Evolutionary conservation across 2,329 filamentous ascomycete genomes (phyloP).

Genomic region (Neurospora sp.): DNA sequence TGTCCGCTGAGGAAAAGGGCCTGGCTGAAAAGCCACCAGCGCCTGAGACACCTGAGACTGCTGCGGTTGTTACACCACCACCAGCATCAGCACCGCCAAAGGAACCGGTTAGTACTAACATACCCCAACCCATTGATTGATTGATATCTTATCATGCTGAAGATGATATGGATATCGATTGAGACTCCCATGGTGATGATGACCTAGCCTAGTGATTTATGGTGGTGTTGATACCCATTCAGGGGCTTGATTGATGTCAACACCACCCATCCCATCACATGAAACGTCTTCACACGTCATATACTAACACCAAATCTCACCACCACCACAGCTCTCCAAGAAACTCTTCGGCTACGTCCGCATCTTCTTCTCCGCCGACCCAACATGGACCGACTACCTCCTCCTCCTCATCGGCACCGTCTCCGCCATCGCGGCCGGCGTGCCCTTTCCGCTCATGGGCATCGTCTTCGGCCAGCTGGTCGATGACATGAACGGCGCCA

Average conservation of each 20-base stretch:
- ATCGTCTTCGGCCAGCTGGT: conserved; percentile 46
- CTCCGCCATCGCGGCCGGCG: conserved; percentile 37
- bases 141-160: neutral
- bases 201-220: neutral
- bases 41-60: neutral
- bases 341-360: conserved; percentile 18
- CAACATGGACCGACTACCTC: conserved; percentile 21
- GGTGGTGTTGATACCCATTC: neutral
- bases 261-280: neutral
- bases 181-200: neutral
- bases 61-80: neutral
- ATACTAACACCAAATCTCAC: neutral
- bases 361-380: conserved; percentile 20
- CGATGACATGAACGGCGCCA: conserved; percentile 38
- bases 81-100: neutral
- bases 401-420: conserved; percentile 29
- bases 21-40: neutral
- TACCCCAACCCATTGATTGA: neutral
- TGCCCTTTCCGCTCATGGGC: conserved; percentile 44
- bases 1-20: neutral
- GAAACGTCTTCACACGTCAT: too few species aligned
- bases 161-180: neutral
- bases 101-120: neutral
- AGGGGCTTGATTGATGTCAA: neutral
- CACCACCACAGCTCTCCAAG: conserved; percentile 1